Conservation (phyloP, 345 rosid species). For the Pistacia vera region DNA sequence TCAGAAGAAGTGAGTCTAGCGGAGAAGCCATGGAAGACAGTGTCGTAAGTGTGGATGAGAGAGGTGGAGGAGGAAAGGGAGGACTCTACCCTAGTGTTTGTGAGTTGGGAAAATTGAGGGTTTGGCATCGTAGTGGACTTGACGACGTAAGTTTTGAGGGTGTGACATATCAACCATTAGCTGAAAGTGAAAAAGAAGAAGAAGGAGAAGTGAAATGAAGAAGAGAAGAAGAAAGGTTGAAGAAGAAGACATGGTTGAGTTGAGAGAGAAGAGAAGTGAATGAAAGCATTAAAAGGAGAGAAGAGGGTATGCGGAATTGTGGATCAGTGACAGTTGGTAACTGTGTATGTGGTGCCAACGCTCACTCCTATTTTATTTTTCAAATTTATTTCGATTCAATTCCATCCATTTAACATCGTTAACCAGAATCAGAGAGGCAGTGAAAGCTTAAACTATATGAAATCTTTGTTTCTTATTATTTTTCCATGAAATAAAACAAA, state of each 20-base stretch:
- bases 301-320: background rate
- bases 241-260: background rate
- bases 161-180: background rate
- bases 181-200: background rate
- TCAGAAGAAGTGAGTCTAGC: constrained; percentile 57
- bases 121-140: constrained; percentile 60
- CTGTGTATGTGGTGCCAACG: background rate
- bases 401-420: too few relatives aligned
- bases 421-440: too few relatives aligned
- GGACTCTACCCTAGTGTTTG: constrained; percentile 85
- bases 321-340: background rate
- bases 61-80: constrained; percentile 36
- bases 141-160: constrained; percentile 48
- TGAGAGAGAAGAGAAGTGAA: background rate
- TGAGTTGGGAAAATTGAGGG: constrained; percentile 88
- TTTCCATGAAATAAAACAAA: too few relatives aligned
- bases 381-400: too few relatives aligned
- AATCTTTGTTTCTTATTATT: too few relatives aligned
- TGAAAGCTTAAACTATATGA: too few relatives aligned
- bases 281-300: constrained; percentile 6
- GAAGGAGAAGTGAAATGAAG: background rate
- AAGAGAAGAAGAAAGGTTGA: background rate
- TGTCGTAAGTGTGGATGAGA: constrained; percentile 80
- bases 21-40: constrained; percentile 94
- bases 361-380: too few relatives aligned